Conservation (phyloP, 495 filamentous ascomycete genomes). For the Penicillium coprophilum region DNA sequence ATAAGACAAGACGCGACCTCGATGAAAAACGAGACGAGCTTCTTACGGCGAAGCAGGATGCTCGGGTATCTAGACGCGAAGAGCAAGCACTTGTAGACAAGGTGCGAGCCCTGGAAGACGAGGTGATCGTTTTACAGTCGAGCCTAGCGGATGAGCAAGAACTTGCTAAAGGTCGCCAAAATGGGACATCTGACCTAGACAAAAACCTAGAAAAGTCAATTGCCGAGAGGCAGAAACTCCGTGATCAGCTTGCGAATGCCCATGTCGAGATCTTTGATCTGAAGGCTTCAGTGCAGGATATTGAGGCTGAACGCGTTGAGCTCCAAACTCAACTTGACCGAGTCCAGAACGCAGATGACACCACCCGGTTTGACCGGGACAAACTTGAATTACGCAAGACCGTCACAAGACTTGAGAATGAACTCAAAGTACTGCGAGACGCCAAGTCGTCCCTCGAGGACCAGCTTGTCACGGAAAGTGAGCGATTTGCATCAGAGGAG, state of each 20-base stretch:
- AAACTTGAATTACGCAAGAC: conserved; percentile 60
- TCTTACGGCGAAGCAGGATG: conserved; percentile 62
- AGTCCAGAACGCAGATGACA: conserved; percentile 50
- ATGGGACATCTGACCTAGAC: conserved; percentile 47
- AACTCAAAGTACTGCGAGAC: conserved; percentile 57
- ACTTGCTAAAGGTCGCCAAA: conserved; percentile 56
- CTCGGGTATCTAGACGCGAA: conserved; percentile 64
- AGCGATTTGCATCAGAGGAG: conserved; percentile 57
- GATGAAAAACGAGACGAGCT: conserved; percentile 59
- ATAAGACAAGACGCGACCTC: conserved; percentile 51
- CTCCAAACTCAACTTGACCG: conserved; percentile 56
- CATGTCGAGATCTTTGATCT: conserved; percentile 61
- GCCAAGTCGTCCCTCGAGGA: conserved; percentile 56
- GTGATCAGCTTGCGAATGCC: conserved; percentile 61
- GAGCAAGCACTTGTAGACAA: conserved; percentile 64
- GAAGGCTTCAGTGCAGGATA: conserved; percentile 50
- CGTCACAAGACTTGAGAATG: conserved; percentile 58
- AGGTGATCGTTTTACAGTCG: conserved; percentile 72
- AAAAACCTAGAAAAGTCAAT: conserved; percentile 49
- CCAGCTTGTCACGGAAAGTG: conserved; percentile 55
- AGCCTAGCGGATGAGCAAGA: conserved; percentile 74
- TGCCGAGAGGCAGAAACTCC: conserved; percentile 59
- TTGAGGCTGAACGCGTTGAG: conserved; percentile 65
- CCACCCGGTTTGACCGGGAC: conserved; percentile 60
- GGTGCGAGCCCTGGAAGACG: conserved; percentile 73